phyloP scores from a whole-genome alignment of 352 stramenopile species.

The Phytophthora tentaculata region DNA sequence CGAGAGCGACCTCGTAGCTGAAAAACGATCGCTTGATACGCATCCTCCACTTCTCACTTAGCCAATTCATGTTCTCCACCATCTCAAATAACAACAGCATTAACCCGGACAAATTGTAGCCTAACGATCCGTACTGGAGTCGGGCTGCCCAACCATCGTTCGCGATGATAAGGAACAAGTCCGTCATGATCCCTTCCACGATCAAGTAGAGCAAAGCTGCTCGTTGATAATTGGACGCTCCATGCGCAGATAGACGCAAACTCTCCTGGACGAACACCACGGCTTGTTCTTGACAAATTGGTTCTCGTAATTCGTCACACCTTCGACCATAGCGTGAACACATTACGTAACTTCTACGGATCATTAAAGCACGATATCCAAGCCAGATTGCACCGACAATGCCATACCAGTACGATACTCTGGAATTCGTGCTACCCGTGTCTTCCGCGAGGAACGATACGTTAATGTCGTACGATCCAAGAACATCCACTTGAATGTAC shows the following conservation, averaged over 20 bases:
- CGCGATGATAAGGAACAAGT: conserved; percentile 23
- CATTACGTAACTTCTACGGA: conserved; percentile 10
- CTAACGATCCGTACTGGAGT: conserved; percentile 30
- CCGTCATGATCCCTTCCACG: conserved; percentile 27
- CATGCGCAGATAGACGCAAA: conserved; percentile 18
- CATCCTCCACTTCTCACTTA: conserved; percentile 11
- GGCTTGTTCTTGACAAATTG: conserved; percentile 5
- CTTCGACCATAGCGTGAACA: conserved; percentile 11
- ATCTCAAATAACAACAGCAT: conserved; percentile 39
- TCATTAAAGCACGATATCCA: neutral
- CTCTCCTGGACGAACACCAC: conserved; percentile 24
- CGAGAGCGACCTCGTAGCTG: conserved; percentile 21
- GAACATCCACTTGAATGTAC: conserved; percentile 21
- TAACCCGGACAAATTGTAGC: conserved; percentile 31
- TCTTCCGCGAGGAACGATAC: conserved; percentile 10
- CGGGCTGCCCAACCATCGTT: conserved; percentile 18
- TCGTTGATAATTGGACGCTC: conserved; percentile 20
- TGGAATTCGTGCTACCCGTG: neutral
- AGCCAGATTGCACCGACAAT: neutral
- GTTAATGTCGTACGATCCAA: conserved; percentile 26
- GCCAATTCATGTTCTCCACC: conserved; percentile 19
- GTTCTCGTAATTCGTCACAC: conserved; percentile 11
- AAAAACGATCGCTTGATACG: conserved; percentile 23
- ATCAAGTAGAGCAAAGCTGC: conserved; percentile 24
- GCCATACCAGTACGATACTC: neutral